phyloP scores from a whole-genome alignment of 768 basidiomycete genomes.

The Bullera alba region DNA sequence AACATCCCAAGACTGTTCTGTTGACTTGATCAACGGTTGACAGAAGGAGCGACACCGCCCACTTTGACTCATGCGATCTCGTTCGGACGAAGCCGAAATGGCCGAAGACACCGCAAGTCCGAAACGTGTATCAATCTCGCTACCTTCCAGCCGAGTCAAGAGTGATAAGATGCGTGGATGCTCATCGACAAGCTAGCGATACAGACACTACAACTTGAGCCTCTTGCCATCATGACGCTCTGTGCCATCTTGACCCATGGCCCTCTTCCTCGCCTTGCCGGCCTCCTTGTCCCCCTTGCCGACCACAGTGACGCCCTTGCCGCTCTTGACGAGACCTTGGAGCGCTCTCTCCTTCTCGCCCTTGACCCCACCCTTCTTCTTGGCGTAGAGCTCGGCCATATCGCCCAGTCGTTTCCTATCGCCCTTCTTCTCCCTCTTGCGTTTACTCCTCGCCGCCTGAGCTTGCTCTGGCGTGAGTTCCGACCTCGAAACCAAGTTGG shows the following conservation, averaged over 20 bases:
- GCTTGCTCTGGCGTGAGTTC: conserved; percentile 85
- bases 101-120: too few species aligned
- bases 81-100: too few species aligned
- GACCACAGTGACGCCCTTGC: conserved; percentile 48
- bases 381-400: conserved; percentile 55
- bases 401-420: conserved; percentile 66
- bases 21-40: too few species aligned
- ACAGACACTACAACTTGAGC: conserved; percentile 34
- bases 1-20: too few species aligned
- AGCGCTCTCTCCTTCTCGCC: conserved; percentile 81
- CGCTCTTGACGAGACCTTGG: conserved; percentile 69
- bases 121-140: too few species aligned
- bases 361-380: conserved; percentile 50
- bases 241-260: conserved; percentile 6
- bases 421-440: conserved; percentile 52
- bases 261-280: conserved; percentile 21
- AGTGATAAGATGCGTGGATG: too few species aligned
- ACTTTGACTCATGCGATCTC: too few species aligned
- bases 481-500: conserved; percentile 57
- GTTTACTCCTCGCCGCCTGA: conserved; percentile 53
- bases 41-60: too few species aligned
- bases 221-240: conserved; percentile 29
- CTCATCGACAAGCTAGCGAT: too few species aligned
- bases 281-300: conserved; percentile 37
- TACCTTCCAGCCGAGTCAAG: too few species aligned